Conservation (phyloP, 1,284 basidiomycete genomes). For the Austroboletus niveus region DNA sequence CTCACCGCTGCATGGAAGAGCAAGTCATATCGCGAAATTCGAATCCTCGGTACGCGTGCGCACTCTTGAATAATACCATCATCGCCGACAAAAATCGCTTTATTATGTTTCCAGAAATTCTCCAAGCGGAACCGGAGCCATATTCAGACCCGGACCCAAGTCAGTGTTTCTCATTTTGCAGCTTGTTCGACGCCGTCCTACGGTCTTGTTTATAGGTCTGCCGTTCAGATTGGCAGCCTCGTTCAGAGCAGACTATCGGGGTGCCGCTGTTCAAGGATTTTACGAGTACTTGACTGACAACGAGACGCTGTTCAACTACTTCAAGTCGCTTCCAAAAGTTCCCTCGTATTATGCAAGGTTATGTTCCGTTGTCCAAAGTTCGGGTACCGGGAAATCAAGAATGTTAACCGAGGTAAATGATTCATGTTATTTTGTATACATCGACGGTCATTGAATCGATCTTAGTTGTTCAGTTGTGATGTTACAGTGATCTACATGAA, state of each 20-base stretch:
- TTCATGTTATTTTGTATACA: background rate
- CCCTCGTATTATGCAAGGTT: constrained; percentile 16
- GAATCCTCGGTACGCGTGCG: background rate
- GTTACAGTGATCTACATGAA: constrained; percentile 23
- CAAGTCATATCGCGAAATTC: background rate
- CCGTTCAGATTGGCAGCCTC: background rate
- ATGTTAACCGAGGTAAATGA: constrained; percentile 14
- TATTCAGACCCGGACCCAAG: background rate
- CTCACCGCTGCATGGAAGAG: background rate
- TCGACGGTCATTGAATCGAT: background rate
- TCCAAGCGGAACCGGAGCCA: no score
- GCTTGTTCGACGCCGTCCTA: background rate
- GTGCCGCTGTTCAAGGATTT: background rate
- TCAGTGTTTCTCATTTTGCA: background rate
- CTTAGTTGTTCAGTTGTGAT: constrained; percentile 8
- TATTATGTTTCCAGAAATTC: no score
- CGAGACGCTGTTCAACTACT: background rate
- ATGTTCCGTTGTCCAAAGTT: constrained; percentile 24
- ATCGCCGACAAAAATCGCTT: background rate
- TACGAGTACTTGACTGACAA: background rate
- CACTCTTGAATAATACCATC: background rate
- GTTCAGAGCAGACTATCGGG: background rate
- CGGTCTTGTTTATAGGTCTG: background rate
- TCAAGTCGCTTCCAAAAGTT: background rate
- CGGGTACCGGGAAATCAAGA: constrained; percentile 24